These are phyloP conservation scores for Neocucurbitaria cava DNA, from an alignment of 2,329 filamentous ascomycete species.

Conservation along the genomic window DNA sequence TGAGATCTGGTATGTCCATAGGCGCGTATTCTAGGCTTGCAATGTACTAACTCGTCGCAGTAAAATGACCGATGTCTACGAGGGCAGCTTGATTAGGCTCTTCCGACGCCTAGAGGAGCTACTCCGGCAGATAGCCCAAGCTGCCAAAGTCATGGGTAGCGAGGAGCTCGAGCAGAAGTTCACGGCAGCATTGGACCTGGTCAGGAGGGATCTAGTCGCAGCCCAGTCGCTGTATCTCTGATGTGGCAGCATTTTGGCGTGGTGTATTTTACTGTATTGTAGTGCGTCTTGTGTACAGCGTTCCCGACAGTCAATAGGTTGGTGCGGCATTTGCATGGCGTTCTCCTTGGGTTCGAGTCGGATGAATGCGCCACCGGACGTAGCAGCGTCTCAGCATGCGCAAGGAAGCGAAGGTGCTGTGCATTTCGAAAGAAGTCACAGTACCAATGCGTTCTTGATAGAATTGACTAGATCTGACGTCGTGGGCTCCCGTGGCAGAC, in stretches of 20 bases:
- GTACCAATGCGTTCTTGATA: conserved; percentile 30
- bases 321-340: conserved; percentile 23
- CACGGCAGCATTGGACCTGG: conserved; percentile 81
- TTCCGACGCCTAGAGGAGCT: conserved; percentile 96
- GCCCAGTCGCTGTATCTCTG: conserved; percentile 87
- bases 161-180: conserved; percentile 94
- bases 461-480: conserved; percentile 41
- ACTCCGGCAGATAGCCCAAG: conserved; percentile 92
- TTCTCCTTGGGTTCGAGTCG: conserved; percentile 19
- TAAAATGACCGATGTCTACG: conserved; percentile 99
- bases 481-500: conserved; percentile 20
- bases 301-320: conserved; percentile 17
- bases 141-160: conserved; percentile 96
- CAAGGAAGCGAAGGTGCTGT: conserved; percentile 27
- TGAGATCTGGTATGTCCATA: conserved; percentile 84
- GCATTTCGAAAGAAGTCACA: conserved; percentile 17
- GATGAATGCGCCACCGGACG: conserved; percentile 20
- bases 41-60: conserved; percentile 55
- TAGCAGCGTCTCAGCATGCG: conserved; percentile 20
- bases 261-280: conserved; percentile 23
- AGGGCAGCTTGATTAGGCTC: conserved; percentile 92
- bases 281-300: conserved; percentile 18
- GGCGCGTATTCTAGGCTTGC: not conserved
- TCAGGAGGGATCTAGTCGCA: conserved; percentile 91
- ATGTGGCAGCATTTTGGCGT: conserved; percentile 10